These are phyloP conservation scores for Truncatella angustata DNA, from an alignment of 2,329 filamentous ascomycete genomes.

Conservation along the genomic window DNA sequence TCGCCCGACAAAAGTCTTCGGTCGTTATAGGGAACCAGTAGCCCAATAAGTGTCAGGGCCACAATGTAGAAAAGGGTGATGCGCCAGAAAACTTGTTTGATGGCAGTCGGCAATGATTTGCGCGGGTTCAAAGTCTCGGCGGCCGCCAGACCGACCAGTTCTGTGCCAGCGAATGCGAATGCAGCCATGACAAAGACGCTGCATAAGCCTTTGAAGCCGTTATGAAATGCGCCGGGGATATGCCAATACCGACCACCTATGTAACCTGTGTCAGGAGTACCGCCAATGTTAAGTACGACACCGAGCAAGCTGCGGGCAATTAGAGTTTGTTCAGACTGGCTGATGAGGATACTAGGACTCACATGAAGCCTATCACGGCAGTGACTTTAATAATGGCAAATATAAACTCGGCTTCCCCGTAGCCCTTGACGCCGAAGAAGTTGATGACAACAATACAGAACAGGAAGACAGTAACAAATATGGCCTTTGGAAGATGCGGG, in stretches of 20 bases:
- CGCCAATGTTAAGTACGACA: conserved; percentile 81
- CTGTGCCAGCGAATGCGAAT: conserved; percentile 47
- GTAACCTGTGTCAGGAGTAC: conserved; percentile 70
- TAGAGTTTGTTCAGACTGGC: background rate
- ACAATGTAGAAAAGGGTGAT: conserved; percentile 66
- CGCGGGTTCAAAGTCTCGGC: conserved; percentile 63
- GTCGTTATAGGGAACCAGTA: conserved; percentile 32
- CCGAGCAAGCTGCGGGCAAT: conserved; percentile 67
- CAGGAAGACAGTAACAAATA: conserved; percentile 83
- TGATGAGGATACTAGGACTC: conserved; percentile 30
- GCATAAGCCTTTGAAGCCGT: conserved; percentile 81
- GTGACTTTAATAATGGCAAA: conserved; percentile 85
- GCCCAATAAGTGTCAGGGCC: conserved; percentile 49
- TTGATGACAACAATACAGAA: conserved; percentile 77
- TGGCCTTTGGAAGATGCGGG: conserved; percentile 59
- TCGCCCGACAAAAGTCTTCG: conserved; percentile 29
- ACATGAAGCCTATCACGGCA: conserved; percentile 87
- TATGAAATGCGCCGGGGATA: conserved; percentile 78
- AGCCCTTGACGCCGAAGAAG: conserved; percentile 82
- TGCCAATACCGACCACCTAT: conserved; percentile 79
- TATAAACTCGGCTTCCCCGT: conserved; percentile 86
- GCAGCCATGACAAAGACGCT: conserved; percentile 50
- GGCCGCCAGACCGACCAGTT: conserved; percentile 42
- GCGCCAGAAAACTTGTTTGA: conserved; percentile 67
- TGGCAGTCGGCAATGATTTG: conserved; percentile 61